Percentiles rank a stretch among this genome's conserved stretches.
These are phyloP conservation scores for Monosporascus sp. DNA, from an alignment of 2,329 filamentous ascomycete genomes.

Conservation along the genomic window DNA sequence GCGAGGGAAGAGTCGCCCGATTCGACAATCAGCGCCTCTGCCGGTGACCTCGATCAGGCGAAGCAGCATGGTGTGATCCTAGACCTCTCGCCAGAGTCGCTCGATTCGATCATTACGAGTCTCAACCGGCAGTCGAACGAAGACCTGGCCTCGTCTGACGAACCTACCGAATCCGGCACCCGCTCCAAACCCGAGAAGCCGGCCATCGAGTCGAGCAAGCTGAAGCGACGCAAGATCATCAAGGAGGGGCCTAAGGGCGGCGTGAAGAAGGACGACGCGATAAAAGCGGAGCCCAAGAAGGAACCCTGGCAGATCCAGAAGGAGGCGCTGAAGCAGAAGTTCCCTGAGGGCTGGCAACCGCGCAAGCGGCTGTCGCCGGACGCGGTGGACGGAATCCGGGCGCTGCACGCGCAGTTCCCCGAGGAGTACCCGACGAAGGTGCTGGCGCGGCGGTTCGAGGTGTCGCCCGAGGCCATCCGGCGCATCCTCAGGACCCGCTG, in stretches of 20 bases:
- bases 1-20: constrained; percentile 1
- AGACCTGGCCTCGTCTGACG: neutral
- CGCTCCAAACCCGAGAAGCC: constrained; percentile 8
- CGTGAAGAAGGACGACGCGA: neutral
- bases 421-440: constrained; percentile 67
- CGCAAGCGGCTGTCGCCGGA: constrained; percentile 86
- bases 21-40: constrained; percentile 6
- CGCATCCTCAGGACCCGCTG: constrained; percentile 80
- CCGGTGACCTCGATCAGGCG: constrained; percentile 12
- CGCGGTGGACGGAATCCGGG: constrained; percentile 82
- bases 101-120: constrained; percentile 25
- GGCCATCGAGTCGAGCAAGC: constrained; percentile 8
- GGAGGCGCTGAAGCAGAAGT: constrained; percentile 67
- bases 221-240: constrained; percentile 21
- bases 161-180: constrained; percentile 10
- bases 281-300: constrained; percentile 17
- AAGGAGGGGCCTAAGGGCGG: constrained; percentile 7
- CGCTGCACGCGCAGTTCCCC: constrained; percentile 72
- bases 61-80: constrained; percentile 21
- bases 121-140: neutral
- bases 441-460: constrained; percentile 72
- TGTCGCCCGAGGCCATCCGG: constrained; percentile 83
- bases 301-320: constrained; percentile 74
- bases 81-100: constrained; percentile 29
- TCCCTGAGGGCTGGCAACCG: constrained; percentile 75